Evolutionary conservation across 805 yeast species (phyloP).

Genomic region (Blastobotrys peoriensis): DNA sequence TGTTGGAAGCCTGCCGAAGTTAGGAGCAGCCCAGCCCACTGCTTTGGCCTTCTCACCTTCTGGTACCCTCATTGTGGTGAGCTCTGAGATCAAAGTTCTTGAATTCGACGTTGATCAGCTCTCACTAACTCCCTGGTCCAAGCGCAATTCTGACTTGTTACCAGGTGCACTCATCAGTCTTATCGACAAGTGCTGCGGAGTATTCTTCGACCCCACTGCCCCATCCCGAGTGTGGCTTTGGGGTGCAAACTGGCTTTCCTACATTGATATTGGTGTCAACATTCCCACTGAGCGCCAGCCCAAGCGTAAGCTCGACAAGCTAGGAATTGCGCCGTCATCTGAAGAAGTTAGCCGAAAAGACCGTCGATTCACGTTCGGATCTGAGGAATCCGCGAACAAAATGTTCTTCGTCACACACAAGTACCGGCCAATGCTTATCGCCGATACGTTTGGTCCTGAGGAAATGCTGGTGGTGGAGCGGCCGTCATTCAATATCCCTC

Average conservation of each 20-base stretch:
- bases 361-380: slow-evolving; percentile 26
- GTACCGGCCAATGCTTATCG: slow-evolving; percentile 65
- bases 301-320: slow-evolving; percentile 39
- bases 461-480: slow-evolving; percentile 74
- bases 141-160: slow-evolving; percentile 62
- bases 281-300: slow-evolving; percentile 40
- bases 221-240: slow-evolving; percentile 67
- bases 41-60: slow-evolving; percentile 50
- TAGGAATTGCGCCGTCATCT: slow-evolving; percentile 31
- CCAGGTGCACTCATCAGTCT: slow-evolving; percentile 57
- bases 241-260: slow-evolving; percentile 78
- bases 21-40: slow-evolving; percentile 50
- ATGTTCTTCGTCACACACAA: slow-evolving; percentile 73
- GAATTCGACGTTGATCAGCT: slow-evolving; percentile 50
- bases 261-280: slow-evolving; percentile 57
- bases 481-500: slow-evolving; percentile 48
- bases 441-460: slow-evolving; percentile 45
- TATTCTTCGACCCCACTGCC: slow-evolving; percentile 45
- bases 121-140: slow-evolving; percentile 67
- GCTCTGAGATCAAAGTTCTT: slow-evolving; percentile 67
- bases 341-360: neutral
- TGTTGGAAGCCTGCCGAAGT: slow-evolving; percentile 45
- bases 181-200: slow-evolving; percentile 67
- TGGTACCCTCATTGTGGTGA: slow-evolving; percentile 53
- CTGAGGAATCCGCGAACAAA: slow-evolving; percentile 27